A percentile compares a stretch with the other conserved stretches of the same genome.
These are phyloP conservation scores for Clavulina sp. DNA, from an alignment of 768 basidiomycete genomes.

Conservation along the genomic window DNA sequence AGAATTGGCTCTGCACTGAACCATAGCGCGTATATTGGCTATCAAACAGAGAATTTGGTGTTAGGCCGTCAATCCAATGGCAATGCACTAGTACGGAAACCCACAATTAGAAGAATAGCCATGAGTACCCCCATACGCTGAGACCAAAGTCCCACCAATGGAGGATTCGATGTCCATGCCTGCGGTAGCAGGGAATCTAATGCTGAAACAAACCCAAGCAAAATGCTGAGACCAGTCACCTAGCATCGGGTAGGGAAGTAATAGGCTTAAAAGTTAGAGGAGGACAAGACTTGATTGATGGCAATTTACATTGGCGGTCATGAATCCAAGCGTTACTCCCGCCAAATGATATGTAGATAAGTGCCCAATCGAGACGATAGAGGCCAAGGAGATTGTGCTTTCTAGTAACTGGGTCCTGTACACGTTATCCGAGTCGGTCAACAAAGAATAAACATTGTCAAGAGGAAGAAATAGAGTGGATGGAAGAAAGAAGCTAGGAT, in stretches of 20 bases:
- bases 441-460: too few relatives aligned
- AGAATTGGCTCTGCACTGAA: conserved; percentile 66
- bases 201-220: conserved; percentile 66
- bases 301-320: conserved; percentile 51
- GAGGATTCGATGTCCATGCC: conserved; percentile 85
- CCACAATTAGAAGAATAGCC: conserved; percentile 38
- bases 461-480: too few relatives aligned
- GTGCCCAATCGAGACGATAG: conserved; percentile 79
- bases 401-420: conserved; percentile 65
- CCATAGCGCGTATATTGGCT: conserved; percentile 55
- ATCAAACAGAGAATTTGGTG: neutral
- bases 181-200: conserved; percentile 88
- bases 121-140: conserved; percentile 72
- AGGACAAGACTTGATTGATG: too few relatives aligned
- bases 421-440: too few relatives aligned
- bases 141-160: conserved; percentile 76
- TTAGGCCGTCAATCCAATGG: neutral
- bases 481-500: too few relatives aligned
- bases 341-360: conserved; percentile 80
- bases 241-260: too few relatives aligned
- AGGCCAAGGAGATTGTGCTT: conserved; percentile 67
- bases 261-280: too few relatives aligned
- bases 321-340: conserved; percentile 53
- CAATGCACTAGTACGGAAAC: conserved; percentile 17
- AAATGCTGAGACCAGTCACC: too few relatives aligned